These are phyloP conservation scores for Phialophora verrucosa DNA, from an alignment of 2,329 filamentous ascomycete genomes.

Conservation along the genomic window DNA sequence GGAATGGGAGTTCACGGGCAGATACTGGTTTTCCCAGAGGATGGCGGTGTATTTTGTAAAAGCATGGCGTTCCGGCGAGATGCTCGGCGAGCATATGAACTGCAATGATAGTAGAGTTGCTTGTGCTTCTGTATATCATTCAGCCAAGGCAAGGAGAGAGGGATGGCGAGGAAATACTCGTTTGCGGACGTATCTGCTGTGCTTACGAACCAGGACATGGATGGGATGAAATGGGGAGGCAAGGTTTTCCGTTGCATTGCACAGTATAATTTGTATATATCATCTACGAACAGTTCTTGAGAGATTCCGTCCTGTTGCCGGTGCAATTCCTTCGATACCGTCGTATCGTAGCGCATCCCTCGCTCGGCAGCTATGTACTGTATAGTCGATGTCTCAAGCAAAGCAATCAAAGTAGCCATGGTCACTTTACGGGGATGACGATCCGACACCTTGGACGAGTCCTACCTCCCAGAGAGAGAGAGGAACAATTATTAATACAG, in stretches of 20 bases:
- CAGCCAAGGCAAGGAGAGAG: neutral
- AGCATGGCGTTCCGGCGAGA: conserved; percentile 1
- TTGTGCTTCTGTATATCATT: neutral
- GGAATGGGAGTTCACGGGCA: neutral
- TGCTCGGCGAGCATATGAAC: neutral
- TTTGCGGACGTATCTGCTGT: neutral
- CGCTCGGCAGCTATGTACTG: too few relatives aligned
- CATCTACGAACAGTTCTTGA: too few relatives aligned
- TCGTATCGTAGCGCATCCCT: too few relatives aligned
- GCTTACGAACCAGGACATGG: neutral
- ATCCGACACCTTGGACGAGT: too few relatives aligned
- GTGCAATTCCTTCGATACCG: too few relatives aligned
- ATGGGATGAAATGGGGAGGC: neutral
- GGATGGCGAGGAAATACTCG: neutral
- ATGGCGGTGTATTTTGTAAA: neutral
- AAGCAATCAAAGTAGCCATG: too few relatives aligned
- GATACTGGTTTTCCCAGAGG: neutral
- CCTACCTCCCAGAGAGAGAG: too few relatives aligned
- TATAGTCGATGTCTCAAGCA: too few relatives aligned
- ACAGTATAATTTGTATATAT: too few relatives aligned
- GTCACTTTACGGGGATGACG: too few relatives aligned
- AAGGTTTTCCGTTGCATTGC: neutral
- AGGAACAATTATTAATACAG: too few relatives aligned
- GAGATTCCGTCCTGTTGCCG: too few relatives aligned
- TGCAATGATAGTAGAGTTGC: neutral